Percentiles rank a stretch among this genome's conserved stretches.
These are phyloP conservation scores for Penicillium nordicum DNA, from an alignment of 2,329 filamentous ascomycete genomes.

Conservation along the genomic window DNA sequence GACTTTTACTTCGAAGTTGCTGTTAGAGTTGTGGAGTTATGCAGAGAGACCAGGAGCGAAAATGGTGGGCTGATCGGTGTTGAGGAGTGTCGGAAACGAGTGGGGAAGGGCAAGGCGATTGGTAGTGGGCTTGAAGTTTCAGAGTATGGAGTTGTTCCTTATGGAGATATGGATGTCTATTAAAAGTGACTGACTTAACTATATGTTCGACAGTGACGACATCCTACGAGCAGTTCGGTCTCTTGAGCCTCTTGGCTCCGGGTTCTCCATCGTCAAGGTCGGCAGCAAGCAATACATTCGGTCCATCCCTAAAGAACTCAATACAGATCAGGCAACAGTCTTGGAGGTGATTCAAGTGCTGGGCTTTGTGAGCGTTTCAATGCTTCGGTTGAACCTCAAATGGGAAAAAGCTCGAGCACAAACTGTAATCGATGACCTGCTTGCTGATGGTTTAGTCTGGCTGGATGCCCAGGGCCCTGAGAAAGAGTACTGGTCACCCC, in stretches of 20 bases:
- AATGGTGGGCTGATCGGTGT: conserved; percentile 91
- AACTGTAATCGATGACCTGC: conserved; percentile 84
- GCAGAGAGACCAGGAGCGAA: conserved; percentile 76
- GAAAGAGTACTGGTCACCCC: conserved; percentile 80
- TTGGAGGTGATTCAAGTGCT: conserved; percentile 87
- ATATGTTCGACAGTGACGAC: conserved; percentile 62
- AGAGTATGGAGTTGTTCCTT: conserved; percentile 54
- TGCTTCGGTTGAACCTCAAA: conserved; percentile 79
- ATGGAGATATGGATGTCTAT: background rate
- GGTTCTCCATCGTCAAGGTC: conserved; percentile 79
- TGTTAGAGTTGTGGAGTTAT: conserved; percentile 92
- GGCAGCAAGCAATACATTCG: conserved; percentile 84
- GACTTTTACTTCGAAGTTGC: conserved; percentile 99
- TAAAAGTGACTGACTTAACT: background rate
- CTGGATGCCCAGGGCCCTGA: conserved; percentile 81
- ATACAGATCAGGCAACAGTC: conserved; percentile 87
- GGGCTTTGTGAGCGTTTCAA: conserved; percentile 83
- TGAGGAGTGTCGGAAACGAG: conserved; percentile 71
- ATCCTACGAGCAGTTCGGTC: conserved; percentile 84
- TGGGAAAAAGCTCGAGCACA: conserved; percentile 84
- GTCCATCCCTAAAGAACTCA: conserved; percentile 90
- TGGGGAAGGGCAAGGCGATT: conserved; percentile 69
- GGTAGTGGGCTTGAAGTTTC: conserved; percentile 73
- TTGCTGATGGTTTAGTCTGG: conserved; percentile 89
- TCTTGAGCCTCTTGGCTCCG: conserved; percentile 79